A percentile compares a stretch with the other conserved stretches of the same genome.
phyloP scores from a whole-genome alignment of 345 rosid species.

The Streptanthus diversifolius region DNA sequence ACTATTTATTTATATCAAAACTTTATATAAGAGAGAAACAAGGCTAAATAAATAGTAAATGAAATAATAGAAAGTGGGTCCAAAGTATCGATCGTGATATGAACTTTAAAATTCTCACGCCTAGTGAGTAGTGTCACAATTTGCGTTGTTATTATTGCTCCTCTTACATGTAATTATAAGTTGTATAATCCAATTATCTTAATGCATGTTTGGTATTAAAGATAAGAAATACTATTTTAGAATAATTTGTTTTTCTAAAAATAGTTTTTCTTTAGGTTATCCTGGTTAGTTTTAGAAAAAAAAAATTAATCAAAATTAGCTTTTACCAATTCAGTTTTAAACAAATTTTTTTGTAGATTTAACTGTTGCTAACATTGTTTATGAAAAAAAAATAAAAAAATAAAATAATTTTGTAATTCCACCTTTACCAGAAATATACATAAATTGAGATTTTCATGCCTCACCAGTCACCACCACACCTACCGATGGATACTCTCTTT shows the following conservation, averaged over 20 bases:
- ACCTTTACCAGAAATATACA: not conserved
- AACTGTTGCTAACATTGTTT: not conserved
- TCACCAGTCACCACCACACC: slow-evolving; percentile 16
- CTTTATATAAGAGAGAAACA: not conserved
- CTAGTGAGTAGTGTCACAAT: slow-evolving; percentile 23
- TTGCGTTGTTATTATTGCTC: slow-evolving; percentile 22
- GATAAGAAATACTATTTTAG: not conserved
- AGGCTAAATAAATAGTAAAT: not conserved
- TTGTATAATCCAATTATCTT: not conserved
- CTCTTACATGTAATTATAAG: not conserved
- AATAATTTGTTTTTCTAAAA: not conserved
- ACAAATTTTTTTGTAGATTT: not conserved
- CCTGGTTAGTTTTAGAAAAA: not conserved
- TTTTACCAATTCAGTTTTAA: not conserved
- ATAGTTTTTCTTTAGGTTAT: not conserved
- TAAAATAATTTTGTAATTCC: not conserved
- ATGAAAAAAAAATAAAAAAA: not conserved
- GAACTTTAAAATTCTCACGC: slow-evolving; percentile 34
- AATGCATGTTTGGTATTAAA: not conserved
- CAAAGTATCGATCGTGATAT: slow-evolving; percentile 17
- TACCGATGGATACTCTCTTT: not conserved
- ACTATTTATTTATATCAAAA: not conserved
- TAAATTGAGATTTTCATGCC: not conserved
- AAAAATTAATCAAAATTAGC: not conserved
- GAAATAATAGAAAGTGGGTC: slow-evolving; percentile 26